phyloP scores from a whole-genome alignment of 2,329 filamentous ascomycete species.

The Ceratocystis variospora region DNA sequence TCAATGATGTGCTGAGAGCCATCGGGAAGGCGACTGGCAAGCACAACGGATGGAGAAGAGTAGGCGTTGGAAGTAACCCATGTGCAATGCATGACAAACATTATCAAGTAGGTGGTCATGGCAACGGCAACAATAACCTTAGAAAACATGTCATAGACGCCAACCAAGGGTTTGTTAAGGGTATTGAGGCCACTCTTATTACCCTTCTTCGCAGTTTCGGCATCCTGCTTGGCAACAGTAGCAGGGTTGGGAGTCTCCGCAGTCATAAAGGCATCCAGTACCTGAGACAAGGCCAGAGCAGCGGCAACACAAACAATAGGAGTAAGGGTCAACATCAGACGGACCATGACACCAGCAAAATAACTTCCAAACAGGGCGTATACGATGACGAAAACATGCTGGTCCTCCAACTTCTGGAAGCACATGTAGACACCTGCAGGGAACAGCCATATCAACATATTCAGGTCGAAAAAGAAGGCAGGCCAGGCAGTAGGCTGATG shows the following conservation, averaged over 20 bases:
- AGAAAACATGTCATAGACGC: slow-evolving; percentile 68
- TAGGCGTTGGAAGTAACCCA: slow-evolving; percentile 99
- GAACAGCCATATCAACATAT: slow-evolving; percentile 98
- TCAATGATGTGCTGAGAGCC: slow-evolving; percentile 98
- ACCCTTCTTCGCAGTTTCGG: slow-evolving; percentile 44
- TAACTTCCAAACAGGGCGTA: slow-evolving; percentile 96
- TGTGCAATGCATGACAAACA: slow-evolving; percentile 95
- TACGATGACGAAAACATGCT: slow-evolving; percentile 96
- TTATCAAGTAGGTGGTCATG: slow-evolving; percentile 65
- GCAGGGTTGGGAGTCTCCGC: slow-evolving; percentile 43
- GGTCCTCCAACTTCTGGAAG: slow-evolving; percentile 84
- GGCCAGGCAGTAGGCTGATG: slow-evolving; percentile 99
- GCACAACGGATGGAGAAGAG: slow-evolving; percentile 90
- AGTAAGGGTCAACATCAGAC: slow-evolving; percentile 93
- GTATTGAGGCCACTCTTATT: slow-evolving; percentile 49
- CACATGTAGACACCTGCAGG: slow-evolving; percentile 96
- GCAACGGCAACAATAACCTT: slow-evolving; percentile 63
- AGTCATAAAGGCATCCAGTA: slow-evolving; percentile 75
- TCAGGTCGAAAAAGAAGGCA: slow-evolving; percentile 97
- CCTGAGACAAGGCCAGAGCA: slow-evolving; percentile 72
- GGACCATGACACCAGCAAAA: slow-evolving; percentile 98
- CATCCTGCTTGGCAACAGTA: slow-evolving; percentile 35
- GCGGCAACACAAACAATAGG: slow-evolving; percentile 92
- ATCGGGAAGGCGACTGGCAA: slow-evolving; percentile 83
- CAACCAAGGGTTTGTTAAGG: slow-evolving; percentile 58